Evolutionary conservation across 78 protist species (phyloP).

Genomic region (Diacronema lutheri): DNA sequence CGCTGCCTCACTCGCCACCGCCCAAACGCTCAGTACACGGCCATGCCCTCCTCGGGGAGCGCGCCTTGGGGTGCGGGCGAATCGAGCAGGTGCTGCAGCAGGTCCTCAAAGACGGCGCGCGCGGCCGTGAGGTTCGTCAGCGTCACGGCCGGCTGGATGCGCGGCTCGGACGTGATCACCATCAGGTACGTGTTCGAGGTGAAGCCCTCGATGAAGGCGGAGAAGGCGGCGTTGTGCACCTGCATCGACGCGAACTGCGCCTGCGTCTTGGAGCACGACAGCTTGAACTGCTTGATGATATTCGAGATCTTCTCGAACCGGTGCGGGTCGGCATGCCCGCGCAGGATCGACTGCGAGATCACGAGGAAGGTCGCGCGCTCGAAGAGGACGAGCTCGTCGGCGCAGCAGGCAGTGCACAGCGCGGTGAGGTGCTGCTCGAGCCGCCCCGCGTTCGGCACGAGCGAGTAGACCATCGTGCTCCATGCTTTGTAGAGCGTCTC

Average conservation of each 20-base stretch:
- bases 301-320: slow-evolving; percentile 86
- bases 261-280: slow-evolving; percentile 68
- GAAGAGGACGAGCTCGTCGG: slow-evolving; percentile 90
- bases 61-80: no score
- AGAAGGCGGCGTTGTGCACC: slow-evolving; percentile 68
- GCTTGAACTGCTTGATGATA: slow-evolving; percentile 95
- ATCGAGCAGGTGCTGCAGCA: no score
- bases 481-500: slow-evolving; percentile 95
- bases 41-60: no score
- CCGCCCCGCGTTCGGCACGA: slow-evolving; percentile 82
- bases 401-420: slow-evolving; percentile 85
- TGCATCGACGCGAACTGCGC: slow-evolving; percentile 20
- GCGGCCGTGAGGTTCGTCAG: background rate
- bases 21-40: no score
- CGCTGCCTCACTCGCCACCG: no score
- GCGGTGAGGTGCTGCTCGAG: slow-evolving; percentile 74
- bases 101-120: background rate
- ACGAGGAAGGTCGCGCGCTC: slow-evolving; percentile 70
- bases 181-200: slow-evolving; percentile 92
- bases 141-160: slow-evolving; percentile 10
- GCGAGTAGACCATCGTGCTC: slow-evolving; percentile 84
- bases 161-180: slow-evolving; percentile 87
- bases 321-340: slow-evolving; percentile 71
- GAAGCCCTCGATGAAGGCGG: slow-evolving; percentile 90
- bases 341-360: slow-evolving; percentile 75